phyloP scores from a whole-genome alignment of 139 green algal species.

The Chlamydomonas incerta region DNA sequence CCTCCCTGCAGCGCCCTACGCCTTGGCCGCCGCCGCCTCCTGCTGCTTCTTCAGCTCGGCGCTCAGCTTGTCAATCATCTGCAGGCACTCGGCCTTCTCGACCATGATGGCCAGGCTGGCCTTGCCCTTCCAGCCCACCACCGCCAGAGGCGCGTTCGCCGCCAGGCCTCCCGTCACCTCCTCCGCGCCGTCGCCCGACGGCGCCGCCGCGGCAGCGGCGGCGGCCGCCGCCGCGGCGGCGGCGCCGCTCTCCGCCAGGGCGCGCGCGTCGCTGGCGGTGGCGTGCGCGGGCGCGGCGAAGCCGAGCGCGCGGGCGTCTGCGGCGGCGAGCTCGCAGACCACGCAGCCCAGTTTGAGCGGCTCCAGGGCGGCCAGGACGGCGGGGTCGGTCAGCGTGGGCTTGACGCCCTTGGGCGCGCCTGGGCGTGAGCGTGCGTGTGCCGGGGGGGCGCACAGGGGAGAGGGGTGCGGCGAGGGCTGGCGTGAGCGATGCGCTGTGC shows the following conservation, averaged over 20 bases:
- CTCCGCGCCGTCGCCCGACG: conserved; percentile 22
- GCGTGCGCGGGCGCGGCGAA: neutral
- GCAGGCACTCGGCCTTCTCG: conserved; percentile 76
- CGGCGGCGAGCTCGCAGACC: conserved; percentile 32
- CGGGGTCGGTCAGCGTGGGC: neutral
- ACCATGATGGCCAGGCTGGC: conserved; percentile 84
- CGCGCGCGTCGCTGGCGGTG: neutral
- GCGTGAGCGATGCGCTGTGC: too few relatives aligned
- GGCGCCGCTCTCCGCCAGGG: neutral
- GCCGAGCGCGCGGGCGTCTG: conserved; percentile 24
- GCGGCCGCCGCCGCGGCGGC: neutral
- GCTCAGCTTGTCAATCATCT: conserved; percentile 77
- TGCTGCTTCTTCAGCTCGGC: too few relatives aligned
- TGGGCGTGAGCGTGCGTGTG: neutral
- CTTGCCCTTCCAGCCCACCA: conserved; percentile 85
- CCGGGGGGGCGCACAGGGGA: neutral
- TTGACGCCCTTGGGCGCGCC: conserved; percentile 30
- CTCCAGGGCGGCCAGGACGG: conserved; percentile 43
- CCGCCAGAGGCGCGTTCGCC: conserved; percentile 74
- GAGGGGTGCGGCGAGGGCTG: too few relatives aligned
- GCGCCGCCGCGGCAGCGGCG: neutral
- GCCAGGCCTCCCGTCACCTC: conserved; percentile 61
- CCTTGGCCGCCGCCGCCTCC: too few relatives aligned
- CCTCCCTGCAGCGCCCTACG: too few relatives aligned
- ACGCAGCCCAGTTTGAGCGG: conserved; percentile 43